Evolutionary conservation across 108 stramenopile genomes (phyloP), one percentile per base, ranked within the genome.

Genomic region (Fragilaria radians): DNA sequence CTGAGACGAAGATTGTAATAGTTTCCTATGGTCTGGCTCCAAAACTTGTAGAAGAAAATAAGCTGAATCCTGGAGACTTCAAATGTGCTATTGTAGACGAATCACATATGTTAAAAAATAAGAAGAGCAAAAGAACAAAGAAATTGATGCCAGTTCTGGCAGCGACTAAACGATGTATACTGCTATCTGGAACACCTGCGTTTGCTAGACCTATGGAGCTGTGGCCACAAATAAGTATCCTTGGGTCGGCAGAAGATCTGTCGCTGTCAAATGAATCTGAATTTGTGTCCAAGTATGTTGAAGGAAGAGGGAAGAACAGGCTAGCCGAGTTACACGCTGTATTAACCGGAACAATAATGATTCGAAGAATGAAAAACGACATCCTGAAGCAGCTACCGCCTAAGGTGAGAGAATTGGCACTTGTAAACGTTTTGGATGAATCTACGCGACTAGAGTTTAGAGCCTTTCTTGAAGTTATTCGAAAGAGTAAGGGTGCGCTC

Each of bases 161-260:
- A 18, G 65, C 65, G 22, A 88, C 97, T 3, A 64, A 68, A 11
- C 66, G 96, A 23, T 85, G 90, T 55, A 42, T 97, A 2, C 59
- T 99, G 57, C 77, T 99, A 11, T 89, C 90, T 4, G 98, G 98
- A 19, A 99, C 98, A 5, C 98, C 98, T 0, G 96, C 96, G 5
- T 62, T 99, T n/a, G 83, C 95, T 1, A 68, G 85, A 7, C 98
- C 98, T 5, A 62, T 79, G 27, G 98, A 99, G 62, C 64, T 99
- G 28, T 98, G 82, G 81, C 93, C 96, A 4, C 97, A 98, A 64
- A 54, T 99, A 14, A 74, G 75, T 36, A 92, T 89, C 26, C 64
- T 99, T 23, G 77, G 85, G 4, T 81, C 79, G 11, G 71, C 73
- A 58, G 47, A 56, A 34, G 46, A 60, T 28, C 79, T 74, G 23